phyloP scores from a whole-genome alignment of 352 stramenopile genomes.

The Phytophthora megakarya region DNA sequence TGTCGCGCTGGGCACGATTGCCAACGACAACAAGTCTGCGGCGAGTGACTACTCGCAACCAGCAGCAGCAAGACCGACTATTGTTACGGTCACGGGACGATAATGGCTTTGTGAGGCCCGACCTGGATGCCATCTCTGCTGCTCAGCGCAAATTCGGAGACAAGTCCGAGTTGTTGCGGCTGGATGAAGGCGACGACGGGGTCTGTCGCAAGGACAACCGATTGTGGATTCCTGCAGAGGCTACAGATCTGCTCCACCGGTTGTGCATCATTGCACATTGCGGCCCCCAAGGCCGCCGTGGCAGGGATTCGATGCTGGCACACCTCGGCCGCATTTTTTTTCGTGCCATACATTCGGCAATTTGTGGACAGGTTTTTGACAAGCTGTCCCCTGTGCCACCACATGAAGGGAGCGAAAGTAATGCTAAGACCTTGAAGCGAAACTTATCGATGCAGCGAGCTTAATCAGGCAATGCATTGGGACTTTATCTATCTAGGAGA shows the following conservation, averaged over 20 bases:
- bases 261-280: slow-evolving; percentile 16
- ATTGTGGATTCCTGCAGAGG: not conserved
- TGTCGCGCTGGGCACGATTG: slow-evolving; percentile 8
- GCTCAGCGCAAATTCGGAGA: not conserved
- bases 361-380: slow-evolving; percentile 13
- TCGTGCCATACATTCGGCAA: slow-evolving; percentile 2
- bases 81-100: slow-evolving; percentile 1
- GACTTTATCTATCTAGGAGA: slow-evolving; percentile 40
- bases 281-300: slow-evolving; percentile 7
- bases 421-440: slow-evolving; percentile 5
- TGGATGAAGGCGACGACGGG: not conserved
- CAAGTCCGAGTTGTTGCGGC: not conserved
- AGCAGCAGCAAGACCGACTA: not conserved
- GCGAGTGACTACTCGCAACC: not conserved
- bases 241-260: slow-evolving; percentile 3
- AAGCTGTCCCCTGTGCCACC: slow-evolving; percentile 16
- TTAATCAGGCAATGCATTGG: no score
- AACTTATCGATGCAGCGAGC: no score
- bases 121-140: not conserved
- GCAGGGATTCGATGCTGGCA: slow-evolving; percentile 1
- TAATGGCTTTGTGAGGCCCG: slow-evolving; percentile 10
- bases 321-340: slow-evolving; percentile 11
- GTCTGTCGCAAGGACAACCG: not conserved
- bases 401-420: slow-evolving; percentile 18
- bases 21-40: not conserved